Percentiles rank a stretch among this genome's conserved stretches.
Conservation (phyloP, 2,329 filamentous ascomycete genomes). For the Penicillium sclerotiorum region DNA sequence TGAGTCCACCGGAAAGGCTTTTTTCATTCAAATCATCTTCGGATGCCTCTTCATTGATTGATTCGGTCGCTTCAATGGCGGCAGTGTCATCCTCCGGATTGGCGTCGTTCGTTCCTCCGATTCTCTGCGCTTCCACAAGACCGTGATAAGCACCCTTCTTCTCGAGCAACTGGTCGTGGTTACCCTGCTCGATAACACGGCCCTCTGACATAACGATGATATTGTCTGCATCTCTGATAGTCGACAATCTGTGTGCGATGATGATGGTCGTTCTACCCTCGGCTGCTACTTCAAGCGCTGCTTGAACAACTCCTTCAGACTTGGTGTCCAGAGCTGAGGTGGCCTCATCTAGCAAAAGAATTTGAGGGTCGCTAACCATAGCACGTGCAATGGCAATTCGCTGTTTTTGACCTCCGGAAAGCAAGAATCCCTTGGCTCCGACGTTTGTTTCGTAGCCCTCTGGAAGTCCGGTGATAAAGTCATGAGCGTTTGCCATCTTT, state of each 20-base stretch:
- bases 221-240: slow-evolving; percentile 17
- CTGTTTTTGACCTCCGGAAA: slow-evolving; percentile 82
- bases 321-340: slow-evolving; percentile 61
- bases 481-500: slow-evolving; percentile 9
- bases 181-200: slow-evolving; percentile 52
- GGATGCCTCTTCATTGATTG: background rate
- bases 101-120: background rate
- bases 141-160: slow-evolving; percentile 10
- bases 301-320: slow-evolving; percentile 14
- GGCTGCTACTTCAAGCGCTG: slow-evolving; percentile 9
- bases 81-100: background rate
- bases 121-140: slow-evolving; percentile 5
- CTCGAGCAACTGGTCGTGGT: slow-evolving; percentile 36
- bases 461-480: slow-evolving; percentile 8
- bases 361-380: slow-evolving; percentile 66
- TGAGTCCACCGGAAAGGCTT: background rate
- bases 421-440: slow-evolving; percentile 61
- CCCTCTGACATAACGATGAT: slow-evolving; percentile 20
- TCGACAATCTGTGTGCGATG: slow-evolving; percentile 20
- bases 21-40: background rate
- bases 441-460: slow-evolving; percentile 6
- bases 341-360: slow-evolving; percentile 84
- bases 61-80: background rate
- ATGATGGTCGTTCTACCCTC: slow-evolving; percentile 55
- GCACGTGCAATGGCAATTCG: slow-evolving; percentile 78